These are phyloP conservation scores for Thermochaetoides dissita DNA, from an alignment of 2,329 filamentous ascomycete species.

Conservation along the genomic window DNA sequence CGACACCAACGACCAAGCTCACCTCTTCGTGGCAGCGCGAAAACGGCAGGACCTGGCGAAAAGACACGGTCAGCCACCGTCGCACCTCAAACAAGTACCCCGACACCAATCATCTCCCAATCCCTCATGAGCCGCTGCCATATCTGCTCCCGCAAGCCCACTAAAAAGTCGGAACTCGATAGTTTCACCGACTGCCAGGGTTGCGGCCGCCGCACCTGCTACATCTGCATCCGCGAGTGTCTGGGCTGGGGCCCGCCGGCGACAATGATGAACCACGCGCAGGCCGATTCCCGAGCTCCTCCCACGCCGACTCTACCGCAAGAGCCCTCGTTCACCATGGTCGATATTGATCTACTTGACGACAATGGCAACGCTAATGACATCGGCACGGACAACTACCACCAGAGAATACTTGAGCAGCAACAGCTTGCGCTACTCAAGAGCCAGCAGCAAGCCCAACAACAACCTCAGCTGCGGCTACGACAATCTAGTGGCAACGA, in stretches of 20 bases:
- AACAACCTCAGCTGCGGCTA: too few relatives aligned
- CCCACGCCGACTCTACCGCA: neutral
- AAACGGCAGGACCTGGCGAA: neutral
- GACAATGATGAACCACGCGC: neutral
- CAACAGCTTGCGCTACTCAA: too few relatives aligned
- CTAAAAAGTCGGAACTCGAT: slow-evolving; percentile 50
- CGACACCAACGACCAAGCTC: neutral
- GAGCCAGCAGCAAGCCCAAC: too few relatives aligned
- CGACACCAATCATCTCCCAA: slow-evolving; percentile 4
- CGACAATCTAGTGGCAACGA: too few relatives aligned
- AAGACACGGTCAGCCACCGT: too few relatives aligned
- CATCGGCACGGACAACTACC: neutral
- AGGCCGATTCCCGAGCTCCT: neutral
- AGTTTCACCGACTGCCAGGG: slow-evolving; percentile 50
- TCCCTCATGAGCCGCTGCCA: slow-evolving; percentile 33
- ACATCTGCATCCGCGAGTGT: slow-evolving; percentile 54
- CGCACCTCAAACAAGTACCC: neutral
- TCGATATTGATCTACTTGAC: slow-evolving; percentile 28
- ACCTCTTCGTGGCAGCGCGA: neutral
- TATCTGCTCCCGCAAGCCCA: slow-evolving; percentile 52
- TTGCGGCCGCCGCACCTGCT: slow-evolving; percentile 50
- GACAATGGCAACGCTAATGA: neutral
- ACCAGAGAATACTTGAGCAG: too few relatives aligned
- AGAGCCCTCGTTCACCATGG: slow-evolving; percentile 33
- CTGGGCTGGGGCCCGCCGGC: slow-evolving; percentile 29